Base-by-base conservation (phyloP, 2,329 filamentous ascomycete genomes). In the Trichoderma polysporum region DNA sequence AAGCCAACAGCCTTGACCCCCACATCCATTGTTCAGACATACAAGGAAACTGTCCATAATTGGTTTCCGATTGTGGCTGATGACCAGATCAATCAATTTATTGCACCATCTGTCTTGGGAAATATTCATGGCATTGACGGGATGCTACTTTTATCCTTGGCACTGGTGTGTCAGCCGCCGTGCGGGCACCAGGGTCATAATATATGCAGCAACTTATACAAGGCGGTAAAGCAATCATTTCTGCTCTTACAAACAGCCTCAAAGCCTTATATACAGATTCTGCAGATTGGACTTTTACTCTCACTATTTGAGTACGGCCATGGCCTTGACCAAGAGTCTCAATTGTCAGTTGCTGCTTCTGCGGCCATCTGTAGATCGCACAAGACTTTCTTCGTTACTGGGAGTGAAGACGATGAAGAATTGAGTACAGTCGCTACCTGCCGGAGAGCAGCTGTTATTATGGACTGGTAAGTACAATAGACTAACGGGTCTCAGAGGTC, bases 281-380 rank as follows among this genome's bases (percentile, higher is more conserved):
- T 53, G 4, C 59, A 63, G 59, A 41, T 37, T 41, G 59, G 59
- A 4, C 47, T 63, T 25, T 33, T 63, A 27, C 49, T 63, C 0
- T 52, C 59, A 17, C 25, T 63, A 2, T 63, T 53, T 31, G 59
- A 63, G 13, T 63, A 63, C 6, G 59, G 59, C 12, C 59, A 63
- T 53, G 59, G 59, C 4, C 35, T 53, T 15, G 47, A 22, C 13
- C 49, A 31, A 33, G 59, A 63, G 35, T 53, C 47, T 25, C n/a
- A 63, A 41, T 13, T 53, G n/a, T 41, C 59, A 4, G 37, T 53
- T 39, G 22, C 49, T n/a, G 59, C 49, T 25, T 63, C 47, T 63
- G n/a, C 13, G 2, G 35, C n/a, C 10, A 25, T 63, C 4, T 53
- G 49, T 15, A 41, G 22, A 22, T 33, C 25, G 29, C 49, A 41